These are phyloP conservation scores for Punctularia strigosozonata DNA, from an alignment of 768 basidiomycete genomes.

Conservation along the genomic window DNA sequence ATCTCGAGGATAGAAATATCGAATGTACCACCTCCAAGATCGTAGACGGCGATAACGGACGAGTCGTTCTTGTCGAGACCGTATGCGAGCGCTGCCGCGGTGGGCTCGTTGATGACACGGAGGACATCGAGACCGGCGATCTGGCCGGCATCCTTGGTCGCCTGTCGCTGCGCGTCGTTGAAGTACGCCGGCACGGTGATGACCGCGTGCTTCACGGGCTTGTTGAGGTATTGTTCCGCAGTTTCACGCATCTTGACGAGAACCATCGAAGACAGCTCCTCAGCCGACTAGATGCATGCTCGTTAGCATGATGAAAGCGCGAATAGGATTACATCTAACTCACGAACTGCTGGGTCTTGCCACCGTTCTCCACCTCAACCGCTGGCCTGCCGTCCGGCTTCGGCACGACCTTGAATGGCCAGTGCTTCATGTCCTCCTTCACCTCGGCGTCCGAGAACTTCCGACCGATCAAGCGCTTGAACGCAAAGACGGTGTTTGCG, in stretches of 20 bases:
- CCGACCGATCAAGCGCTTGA: slow-evolving; percentile 91
- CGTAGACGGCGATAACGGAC: slow-evolving; percentile 94
- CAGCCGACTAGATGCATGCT: slow-evolving; percentile 48
- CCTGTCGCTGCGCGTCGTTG: slow-evolving; percentile 99
- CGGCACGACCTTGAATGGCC: slow-evolving; percentile 74
- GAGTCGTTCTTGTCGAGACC: slow-evolving; percentile 78
- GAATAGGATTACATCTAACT: slow-evolving; percentile 18
- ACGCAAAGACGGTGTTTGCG: slow-evolving; percentile 85
- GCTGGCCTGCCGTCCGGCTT: slow-evolving; percentile 68
- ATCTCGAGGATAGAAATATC: slow-evolving; percentile 99
- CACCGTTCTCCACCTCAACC: slow-evolving; percentile 76
- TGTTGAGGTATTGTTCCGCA: slow-evolving; percentile 86
- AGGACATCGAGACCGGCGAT: slow-evolving; percentile 97
- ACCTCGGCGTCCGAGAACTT: slow-evolving; percentile 91
- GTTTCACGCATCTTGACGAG: slow-evolving; percentile 92
- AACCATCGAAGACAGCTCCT: slow-evolving; percentile 83
- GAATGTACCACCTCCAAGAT: slow-evolving; percentile 96
- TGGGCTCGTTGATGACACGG: slow-evolving; percentile 98
- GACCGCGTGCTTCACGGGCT: slow-evolving; percentile 88
- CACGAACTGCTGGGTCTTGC: slow-evolving; percentile 73
- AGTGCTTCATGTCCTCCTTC: slow-evolving; percentile 78
- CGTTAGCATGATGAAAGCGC: background rate
- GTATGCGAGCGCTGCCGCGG: slow-evolving; percentile 96
- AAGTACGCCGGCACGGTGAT: slow-evolving; percentile 98
- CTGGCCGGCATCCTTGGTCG: slow-evolving; percentile 95